Conservation (phyloP, 768 basidiomycete genomes). For the Amyloporia xantha region DNA sequence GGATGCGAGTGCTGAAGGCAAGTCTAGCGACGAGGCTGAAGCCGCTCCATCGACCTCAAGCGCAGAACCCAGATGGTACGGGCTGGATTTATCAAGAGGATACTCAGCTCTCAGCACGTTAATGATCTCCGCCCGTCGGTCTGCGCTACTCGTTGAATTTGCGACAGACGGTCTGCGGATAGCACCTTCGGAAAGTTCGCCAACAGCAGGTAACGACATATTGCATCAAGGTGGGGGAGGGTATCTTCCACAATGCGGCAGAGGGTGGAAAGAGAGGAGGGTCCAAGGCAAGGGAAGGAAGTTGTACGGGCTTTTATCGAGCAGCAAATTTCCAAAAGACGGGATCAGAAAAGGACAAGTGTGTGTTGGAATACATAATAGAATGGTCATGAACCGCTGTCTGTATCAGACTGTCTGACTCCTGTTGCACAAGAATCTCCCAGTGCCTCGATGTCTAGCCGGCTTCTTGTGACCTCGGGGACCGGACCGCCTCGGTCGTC, state of each 20-base stretch:
- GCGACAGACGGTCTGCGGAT: not conserved
- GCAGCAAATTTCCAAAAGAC: not conserved
- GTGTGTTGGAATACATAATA: not conserved
- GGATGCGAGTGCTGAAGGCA: conserved; percentile 10
- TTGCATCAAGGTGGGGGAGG: too few relatives aligned
- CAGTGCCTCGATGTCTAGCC: not conserved
- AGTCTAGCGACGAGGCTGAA: conserved; percentile 13
- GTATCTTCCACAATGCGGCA: too few relatives aligned
- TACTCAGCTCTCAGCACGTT: not conserved
- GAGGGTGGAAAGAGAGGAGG: not conserved
- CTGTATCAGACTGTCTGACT: not conserved
- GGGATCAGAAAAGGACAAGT: not conserved
- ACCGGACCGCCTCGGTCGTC: not conserved
- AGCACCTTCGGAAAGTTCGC: not conserved
- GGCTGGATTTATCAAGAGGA: conserved; percentile 3
- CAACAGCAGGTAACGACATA: not conserved
- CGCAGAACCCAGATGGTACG: conserved; percentile 8
- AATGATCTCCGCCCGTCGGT: conserved; percentile 2
- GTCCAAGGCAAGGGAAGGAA: not conserved
- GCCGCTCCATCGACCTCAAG: conserved; percentile 8
- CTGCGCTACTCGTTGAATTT: not conserved
- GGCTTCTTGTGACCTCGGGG: not conserved
- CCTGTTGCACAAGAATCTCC: not conserved
- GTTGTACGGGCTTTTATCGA: not conserved
- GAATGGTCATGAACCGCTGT: too few relatives aligned